A percentile compares a stretch with the other conserved stretches of the same genome.
Evolutionary conservation across 768 basidiomycete species (phyloP).

Genomic region (Leccinum uliginosum): DNA sequence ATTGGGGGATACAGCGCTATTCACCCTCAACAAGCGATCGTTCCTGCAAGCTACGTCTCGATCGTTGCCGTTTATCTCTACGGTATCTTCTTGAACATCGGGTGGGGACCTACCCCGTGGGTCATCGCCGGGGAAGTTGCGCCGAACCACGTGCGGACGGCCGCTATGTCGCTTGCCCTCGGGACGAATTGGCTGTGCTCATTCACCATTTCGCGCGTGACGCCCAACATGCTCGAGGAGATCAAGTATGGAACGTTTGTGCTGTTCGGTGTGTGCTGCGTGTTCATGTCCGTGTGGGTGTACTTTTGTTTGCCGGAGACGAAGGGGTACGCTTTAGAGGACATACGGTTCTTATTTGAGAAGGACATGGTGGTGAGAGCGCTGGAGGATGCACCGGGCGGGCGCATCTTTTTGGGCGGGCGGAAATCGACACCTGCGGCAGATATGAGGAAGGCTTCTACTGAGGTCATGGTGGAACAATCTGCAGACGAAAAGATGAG

Average conservation of each 20-base stretch:
- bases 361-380: conserved; percentile 30
- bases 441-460: conserved; percentile 17
- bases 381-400: conserved; percentile 33
- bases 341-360: conserved; percentile 31
- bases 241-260: conserved; percentile 33
- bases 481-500: too few relatives aligned
- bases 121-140: conserved; percentile 33
- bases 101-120: conserved; percentile 30
- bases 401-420: conserved; percentile 26
- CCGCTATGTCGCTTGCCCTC: conserved; percentile 31
- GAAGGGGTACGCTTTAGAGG: conserved; percentile 36
- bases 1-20: conserved; percentile 33
- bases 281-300: conserved; percentile 33
- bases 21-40: conserved; percentile 26
- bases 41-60: conserved; percentile 35
- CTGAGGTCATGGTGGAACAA: neutral
- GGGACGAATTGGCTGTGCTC: conserved; percentile 35
- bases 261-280: conserved; percentile 30
- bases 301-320: conserved; percentile 40
- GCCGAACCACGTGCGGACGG: conserved; percentile 36
- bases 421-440: neutral
- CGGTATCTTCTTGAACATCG: conserved; percentile 34
- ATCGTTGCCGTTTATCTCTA: conserved; percentile 37
- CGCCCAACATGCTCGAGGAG: conserved; percentile 33
- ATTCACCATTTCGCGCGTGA: conserved; percentile 35